Percentiles rank a stretch among this genome's conserved stretches.
phyloP scores from a whole-genome alignment of 2,329 filamentous ascomycete genomes.

The Fusarium anthophilum region DNA sequence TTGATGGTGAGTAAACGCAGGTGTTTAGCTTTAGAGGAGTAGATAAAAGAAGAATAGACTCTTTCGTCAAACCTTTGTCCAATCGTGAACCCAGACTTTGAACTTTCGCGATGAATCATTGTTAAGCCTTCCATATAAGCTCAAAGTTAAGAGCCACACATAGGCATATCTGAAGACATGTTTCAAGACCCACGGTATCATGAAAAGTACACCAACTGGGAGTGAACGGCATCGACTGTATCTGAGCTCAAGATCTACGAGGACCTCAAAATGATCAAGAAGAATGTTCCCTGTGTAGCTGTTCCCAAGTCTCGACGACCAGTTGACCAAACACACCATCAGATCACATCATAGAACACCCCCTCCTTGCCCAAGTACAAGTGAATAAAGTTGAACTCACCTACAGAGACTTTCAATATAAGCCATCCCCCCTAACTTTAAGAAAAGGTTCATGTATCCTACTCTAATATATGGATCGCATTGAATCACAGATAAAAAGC shows the following conservation, averaged over 20 bases:
- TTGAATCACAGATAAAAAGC: not conserved
- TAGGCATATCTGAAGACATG: not conserved
- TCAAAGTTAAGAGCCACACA: not conserved
- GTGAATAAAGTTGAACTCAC: not conserved
- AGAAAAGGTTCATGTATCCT: not conserved
- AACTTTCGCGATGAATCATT: not conserved
- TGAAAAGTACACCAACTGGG: not conserved
- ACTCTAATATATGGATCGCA: not conserved
- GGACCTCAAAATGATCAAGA: not conserved
- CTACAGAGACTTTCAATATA: not conserved
- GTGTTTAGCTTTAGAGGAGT: too few species aligned
- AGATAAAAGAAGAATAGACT: not conserved
- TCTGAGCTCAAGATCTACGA: accelerated
- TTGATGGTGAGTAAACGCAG: not conserved
- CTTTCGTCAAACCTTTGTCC: not conserved
- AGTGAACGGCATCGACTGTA: not conserved
- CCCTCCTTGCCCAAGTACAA: not conserved
- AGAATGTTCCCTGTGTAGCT: too few species aligned
- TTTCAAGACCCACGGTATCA: not conserved
- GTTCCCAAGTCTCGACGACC: not conserved
- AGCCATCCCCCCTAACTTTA: not conserved
- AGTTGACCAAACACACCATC: not conserved
- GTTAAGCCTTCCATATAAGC: too few species aligned
- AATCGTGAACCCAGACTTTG: not conserved
- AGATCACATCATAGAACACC: too few species aligned